Conservation (phyloP, 257 asterid genomes). For the Prunella vulgaris region DNA sequence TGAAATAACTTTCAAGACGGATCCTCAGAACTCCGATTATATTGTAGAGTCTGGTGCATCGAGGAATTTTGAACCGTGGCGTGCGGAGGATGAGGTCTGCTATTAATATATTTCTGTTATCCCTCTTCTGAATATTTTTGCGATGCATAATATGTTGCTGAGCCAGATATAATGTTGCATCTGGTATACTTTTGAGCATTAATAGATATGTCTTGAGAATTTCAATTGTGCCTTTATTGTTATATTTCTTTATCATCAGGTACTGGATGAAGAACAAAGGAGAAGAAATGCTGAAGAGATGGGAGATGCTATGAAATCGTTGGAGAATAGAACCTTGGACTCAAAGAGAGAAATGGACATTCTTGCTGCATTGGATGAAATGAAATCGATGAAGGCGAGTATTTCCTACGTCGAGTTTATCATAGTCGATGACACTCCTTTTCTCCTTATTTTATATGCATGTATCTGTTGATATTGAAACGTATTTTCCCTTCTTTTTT, state of each 20-base stretch:
- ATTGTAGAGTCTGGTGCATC: slow-evolving; percentile 80
- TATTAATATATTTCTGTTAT: neutral
- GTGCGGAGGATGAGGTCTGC: slow-evolving; percentile 77
- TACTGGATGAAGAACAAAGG: slow-evolving; percentile 48
- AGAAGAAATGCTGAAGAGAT: slow-evolving; percentile 75
- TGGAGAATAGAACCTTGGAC: slow-evolving; percentile 84
- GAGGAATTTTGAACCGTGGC: slow-evolving; percentile 91
- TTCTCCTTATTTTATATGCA: neutral
- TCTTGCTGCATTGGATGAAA: slow-evolving; percentile 83
- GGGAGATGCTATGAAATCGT: slow-evolving; percentile 96
- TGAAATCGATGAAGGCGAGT: slow-evolving; percentile 88
- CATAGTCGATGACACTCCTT: neutral
- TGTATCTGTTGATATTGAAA: too few species aligned
- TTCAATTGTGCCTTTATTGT: neutral
- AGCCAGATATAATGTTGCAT: neutral
- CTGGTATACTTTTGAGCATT: neutral
- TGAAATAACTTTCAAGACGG: slow-evolving; percentile 82
- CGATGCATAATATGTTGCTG: neutral
- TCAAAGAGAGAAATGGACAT: slow-evolving; percentile 92
- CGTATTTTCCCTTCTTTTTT: neutral
- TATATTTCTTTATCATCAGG: slow-evolving; percentile 29
- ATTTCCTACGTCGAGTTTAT: neutral
- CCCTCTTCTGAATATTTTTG: too few species aligned
- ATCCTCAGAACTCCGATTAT: slow-evolving; percentile 88
- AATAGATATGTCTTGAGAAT: neutral